These are phyloP conservation scores for Thuja plicata DNA, from an alignment of 83 land plant genomes.

Conservation along the genomic window DNA sequence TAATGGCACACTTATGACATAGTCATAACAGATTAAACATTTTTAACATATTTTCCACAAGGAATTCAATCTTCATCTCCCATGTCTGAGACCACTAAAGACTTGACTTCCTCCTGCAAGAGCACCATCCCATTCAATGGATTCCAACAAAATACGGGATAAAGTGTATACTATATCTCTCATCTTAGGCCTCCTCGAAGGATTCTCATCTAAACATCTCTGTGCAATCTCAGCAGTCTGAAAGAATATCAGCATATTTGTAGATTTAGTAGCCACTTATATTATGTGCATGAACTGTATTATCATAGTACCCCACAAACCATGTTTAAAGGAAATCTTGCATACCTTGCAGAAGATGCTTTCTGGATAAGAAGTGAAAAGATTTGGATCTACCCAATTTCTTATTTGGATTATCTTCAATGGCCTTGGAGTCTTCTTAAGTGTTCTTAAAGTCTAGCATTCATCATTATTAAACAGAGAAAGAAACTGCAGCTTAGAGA, in stretches of 20 bases:
- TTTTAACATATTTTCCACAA: background rate
- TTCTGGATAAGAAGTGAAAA: background rate
- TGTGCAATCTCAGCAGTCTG: conserved; percentile 11
- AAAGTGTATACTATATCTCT: background rate
- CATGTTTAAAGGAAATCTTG: background rate
- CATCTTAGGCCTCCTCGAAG: background rate
- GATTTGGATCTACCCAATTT: background rate
- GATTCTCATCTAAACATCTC: conserved; percentile 2
- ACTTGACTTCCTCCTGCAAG: conserved; percentile 5
- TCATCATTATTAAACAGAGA: background rate
- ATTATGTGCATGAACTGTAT: background rate
- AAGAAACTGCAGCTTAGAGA: background rate
- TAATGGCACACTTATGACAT: background rate
- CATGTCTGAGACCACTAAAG: conserved; percentile 1
- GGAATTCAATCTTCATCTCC: background rate
- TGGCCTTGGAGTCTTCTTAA: background rate
- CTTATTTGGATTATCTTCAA: background rate
- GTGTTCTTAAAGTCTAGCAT: background rate
- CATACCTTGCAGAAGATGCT: background rate
- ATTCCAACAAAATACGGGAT: conserved; percentile 1
- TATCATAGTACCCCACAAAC: background rate
- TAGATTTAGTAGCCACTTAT: background rate
- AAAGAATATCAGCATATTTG: background rate
- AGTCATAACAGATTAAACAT: background rate
- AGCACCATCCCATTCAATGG: conserved; percentile 5